Conservation (phyloP, 2,329 filamentous ascomycete species). For the Ceratocystis eucalypticola region DNA sequence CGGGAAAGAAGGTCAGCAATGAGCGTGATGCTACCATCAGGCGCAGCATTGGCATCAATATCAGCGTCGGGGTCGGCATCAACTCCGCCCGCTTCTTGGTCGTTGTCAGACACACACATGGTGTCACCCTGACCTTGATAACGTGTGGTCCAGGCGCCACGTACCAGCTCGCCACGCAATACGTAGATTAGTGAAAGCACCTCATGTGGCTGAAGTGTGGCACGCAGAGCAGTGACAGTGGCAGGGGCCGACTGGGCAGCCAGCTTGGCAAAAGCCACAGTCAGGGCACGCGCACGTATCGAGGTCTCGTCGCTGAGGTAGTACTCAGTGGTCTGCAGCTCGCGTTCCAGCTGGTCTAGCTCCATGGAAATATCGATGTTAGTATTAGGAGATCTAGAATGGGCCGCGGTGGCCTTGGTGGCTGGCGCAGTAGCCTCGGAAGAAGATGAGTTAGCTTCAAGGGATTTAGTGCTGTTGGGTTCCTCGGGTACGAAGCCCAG, state of each 20-base stretch:
- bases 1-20: constrained; percentile 59
- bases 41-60: constrained; percentile 28
- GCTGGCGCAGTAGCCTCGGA: neutral
- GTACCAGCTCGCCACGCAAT: constrained; percentile 57
- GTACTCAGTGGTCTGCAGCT: constrained; percentile 54
- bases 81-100: constrained; percentile 34
- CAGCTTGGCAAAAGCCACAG: constrained; percentile 55
- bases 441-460: neutral
- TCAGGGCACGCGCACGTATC: constrained; percentile 49
- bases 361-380: constrained; percentile 34
- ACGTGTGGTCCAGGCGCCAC: constrained; percentile 61
- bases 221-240: constrained; percentile 50
- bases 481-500: constrained; percentile 44
- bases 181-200: constrained; percentile 59
- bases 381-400: neutral
- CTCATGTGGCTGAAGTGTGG: constrained; percentile 51
- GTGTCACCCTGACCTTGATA: constrained; percentile 30
- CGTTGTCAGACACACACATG: neutral
- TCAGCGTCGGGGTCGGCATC: constrained; percentile 28
- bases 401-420: neutral
- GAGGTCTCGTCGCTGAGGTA: constrained; percentile 49
- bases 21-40: constrained; percentile 55
- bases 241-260: constrained; percentile 47
- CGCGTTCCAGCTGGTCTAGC: constrained; percentile 47
- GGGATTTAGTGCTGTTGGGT: constrained; percentile 20